Base-by-base conservation (phyloP, 1,139 yeast species). In the Candida pseudoviswanathii region DNA sequence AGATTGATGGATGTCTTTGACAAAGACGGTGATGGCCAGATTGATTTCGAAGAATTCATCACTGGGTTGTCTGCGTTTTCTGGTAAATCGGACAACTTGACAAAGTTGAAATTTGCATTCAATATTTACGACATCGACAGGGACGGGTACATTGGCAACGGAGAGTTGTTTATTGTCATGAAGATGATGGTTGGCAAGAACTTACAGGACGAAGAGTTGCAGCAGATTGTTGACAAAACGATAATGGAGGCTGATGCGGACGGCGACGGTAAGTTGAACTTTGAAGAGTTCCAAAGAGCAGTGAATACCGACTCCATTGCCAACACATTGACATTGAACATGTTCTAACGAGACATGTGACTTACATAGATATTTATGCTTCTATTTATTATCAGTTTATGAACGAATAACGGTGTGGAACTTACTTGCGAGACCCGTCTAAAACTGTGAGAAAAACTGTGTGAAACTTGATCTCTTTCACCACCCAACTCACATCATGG, bases 101-200 rank as follows among this genome's bases (percentile, higher is more conserved):
- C 91, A 57, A 94, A 94, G 68, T 76, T 94, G 54, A 77, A 76
- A 63, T 94, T 95, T 75, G 96, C 97, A 25, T 95, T 95, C 71
- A 89, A 85, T 63, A 90, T 95, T 21, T 95, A 94, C 63, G 99
- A 95, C 64, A 91, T 95, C 56, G 99, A 95, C 67, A 78, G 92
- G 49, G 99, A 95, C 65, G 99, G 99, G 0, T 91, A 66, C 63
- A 89, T 95, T 43, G 92, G 97, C 3, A 94, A 94, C 63, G 99
- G 99, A 24, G 99, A 95, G 68, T 71, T 95, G 51, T 95, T 86
- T 63, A 79, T 94, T 44, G 98, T 95, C 41, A 77, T 95, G 73
- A 89, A 94, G 68, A 89, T 90, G 84, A 95, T 95, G 99, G 99
- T 94, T 38, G 99, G 98, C 2, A 86, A 84, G 60, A 92, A 94